phyloP scores from a whole-genome alignment of 768 basidiomycete species.

The Lepiota venenata region DNA sequence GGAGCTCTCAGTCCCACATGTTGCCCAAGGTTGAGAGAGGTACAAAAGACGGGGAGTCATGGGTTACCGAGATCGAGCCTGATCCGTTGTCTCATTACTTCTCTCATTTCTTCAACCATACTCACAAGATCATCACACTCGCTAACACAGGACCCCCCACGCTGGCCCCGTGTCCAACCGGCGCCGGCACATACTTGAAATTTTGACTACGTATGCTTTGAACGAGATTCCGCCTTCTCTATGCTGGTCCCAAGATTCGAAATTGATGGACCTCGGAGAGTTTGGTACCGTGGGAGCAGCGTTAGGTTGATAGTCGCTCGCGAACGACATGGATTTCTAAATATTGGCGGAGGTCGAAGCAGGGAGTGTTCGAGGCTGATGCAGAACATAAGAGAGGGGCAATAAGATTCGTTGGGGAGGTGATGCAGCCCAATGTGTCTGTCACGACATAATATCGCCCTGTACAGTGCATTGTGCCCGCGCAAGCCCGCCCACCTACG shows the following conservation, averaged over 20 bases:
- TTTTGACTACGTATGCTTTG: slow-evolving; percentile 80
- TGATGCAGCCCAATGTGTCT: slow-evolving; percentile 89
- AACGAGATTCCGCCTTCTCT: slow-evolving; percentile 84
- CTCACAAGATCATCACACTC: background rate
- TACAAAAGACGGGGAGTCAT: slow-evolving; percentile 72
- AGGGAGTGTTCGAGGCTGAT: slow-evolving; percentile 95
- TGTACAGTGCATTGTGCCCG: no score
- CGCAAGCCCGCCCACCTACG: no score
- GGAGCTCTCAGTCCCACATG: slow-evolving; percentile 48
- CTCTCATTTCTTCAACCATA: no score
- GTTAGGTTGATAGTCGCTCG: slow-evolving; percentile 40
- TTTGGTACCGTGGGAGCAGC: slow-evolving; percentile 84
- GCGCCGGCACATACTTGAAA: no score
- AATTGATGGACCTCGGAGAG: slow-evolving; percentile 54
- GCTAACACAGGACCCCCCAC: slow-evolving; percentile 88
- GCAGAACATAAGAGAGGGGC: slow-evolving; percentile 49
- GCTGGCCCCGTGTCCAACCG: slow-evolving; percentile 64
- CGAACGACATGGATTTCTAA: slow-evolving; percentile 94
- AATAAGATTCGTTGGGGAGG: slow-evolving; percentile 77
- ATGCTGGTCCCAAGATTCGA: slow-evolving; percentile 73
- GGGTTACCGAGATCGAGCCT: slow-evolving; percentile 92
- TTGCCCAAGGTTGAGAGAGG: slow-evolving; percentile 93
- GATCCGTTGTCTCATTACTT: slow-evolving; percentile 50
- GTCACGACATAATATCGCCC: slow-evolving; percentile 99
- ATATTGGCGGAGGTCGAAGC: slow-evolving; percentile 99